A percentile compares a stretch with the other conserved stretches of the same genome.
phyloP scores from a whole-genome alignment of 441 rosid species.

The Melastoma candidum region DNA sequence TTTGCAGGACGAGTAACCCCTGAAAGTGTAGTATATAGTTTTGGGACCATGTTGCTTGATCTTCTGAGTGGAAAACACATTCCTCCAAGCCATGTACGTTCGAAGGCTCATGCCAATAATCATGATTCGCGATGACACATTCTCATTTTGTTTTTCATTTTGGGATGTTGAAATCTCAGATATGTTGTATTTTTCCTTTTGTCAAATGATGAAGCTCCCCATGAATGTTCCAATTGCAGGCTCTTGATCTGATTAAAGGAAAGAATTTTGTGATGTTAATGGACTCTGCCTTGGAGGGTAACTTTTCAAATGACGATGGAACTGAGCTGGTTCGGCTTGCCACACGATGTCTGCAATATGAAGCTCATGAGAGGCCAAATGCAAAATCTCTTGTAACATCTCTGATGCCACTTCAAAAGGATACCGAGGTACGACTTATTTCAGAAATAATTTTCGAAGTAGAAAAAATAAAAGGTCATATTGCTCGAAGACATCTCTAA shows the following conservation, averaged over 20 bases:
- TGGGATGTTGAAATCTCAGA: no score
- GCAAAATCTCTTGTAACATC: slow-evolving; percentile 47
- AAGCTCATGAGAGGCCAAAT: slow-evolving; percentile 71
- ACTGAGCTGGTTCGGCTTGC: slow-evolving; percentile 56
- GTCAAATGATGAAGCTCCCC: no score
- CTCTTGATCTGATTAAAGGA: slow-evolving; percentile 59
- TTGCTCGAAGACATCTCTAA: no score
- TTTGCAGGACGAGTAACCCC: slow-evolving; percentile 60
- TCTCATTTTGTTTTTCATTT: no score
- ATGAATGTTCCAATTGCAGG: slow-evolving; percentile 25
- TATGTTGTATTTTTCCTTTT: no score
- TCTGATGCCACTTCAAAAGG: slow-evolving; percentile 51
- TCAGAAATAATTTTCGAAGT: no score
- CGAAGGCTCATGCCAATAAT: background rate
- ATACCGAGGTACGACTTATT: slow-evolving; percentile 31
- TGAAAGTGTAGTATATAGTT: slow-evolving; percentile 68
- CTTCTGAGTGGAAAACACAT: slow-evolving; percentile 74
- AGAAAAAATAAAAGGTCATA: no score
- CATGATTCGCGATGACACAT: no score
- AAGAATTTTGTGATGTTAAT: slow-evolving; percentile 57
- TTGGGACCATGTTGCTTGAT: slow-evolving; percentile 67
- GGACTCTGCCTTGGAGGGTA: slow-evolving; percentile 68
- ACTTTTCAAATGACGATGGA: slow-evolving; percentile 60
- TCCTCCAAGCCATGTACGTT: slow-evolving; percentile 67
- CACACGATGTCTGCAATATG: slow-evolving; percentile 64